phyloP scores from a whole-genome alignment of 148 eudicot species.

The Euryodendron excelsum region DNA sequence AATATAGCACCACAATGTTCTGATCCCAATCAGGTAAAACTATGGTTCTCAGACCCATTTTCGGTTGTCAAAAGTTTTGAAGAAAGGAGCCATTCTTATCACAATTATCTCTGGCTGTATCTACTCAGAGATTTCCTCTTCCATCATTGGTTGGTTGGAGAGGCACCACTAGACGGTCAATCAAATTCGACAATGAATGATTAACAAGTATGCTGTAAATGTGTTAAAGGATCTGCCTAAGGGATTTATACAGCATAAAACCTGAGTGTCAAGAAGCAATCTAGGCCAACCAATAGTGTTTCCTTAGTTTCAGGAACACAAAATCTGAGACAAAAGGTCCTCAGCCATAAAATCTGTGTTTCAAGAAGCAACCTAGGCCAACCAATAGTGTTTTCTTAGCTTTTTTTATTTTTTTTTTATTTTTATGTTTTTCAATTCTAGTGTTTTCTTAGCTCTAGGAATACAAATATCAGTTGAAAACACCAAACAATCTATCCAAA shows the following conservation, averaged over 20 bases:
- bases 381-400: no score
- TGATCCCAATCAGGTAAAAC: neutral
- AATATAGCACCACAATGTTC: neutral
- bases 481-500: no score
- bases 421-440: no score
- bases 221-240: neutral
- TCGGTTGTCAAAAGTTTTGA: neutral
- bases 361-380: no score
- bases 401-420: no score
- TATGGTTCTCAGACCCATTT: neutral
- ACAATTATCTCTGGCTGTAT: neutral
- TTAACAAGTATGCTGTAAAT: neutral
- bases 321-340: neutral
- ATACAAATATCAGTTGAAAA: no score
- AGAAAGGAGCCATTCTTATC: neutral
- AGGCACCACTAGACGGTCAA: neutral
- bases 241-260: neutral
- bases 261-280: neutral
- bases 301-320: no score
- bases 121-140: neutral
- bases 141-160: neutral
- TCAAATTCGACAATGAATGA: neutral
- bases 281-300: no score
- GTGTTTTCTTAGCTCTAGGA: no score
- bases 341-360: neutral